These are phyloP conservation scores for Bothriochloa decipiens DNA, from an alignment of 176 grass and related monocot genomes.

Conservation along the genomic window DNA sequence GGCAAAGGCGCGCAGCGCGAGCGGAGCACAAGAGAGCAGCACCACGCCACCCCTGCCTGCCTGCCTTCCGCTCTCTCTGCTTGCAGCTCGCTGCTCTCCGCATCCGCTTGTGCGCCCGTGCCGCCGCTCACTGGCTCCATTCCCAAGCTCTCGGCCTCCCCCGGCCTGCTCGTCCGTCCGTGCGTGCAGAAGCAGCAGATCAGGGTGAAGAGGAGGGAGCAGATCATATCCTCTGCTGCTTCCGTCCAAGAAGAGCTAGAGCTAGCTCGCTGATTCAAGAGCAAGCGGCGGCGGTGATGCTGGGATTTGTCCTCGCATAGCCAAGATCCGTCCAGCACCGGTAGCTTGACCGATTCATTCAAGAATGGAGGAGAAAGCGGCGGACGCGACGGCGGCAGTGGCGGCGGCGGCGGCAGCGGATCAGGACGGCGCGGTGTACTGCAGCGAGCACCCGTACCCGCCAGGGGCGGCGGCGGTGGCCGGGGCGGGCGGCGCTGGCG, in stretches of 20 bases:
- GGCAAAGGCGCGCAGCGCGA: background rate
- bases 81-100: background rate
- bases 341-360: background rate
- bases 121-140: background rate
- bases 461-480: constrained; percentile 54
- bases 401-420: constrained; percentile 31
- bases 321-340: constrained; percentile 22
- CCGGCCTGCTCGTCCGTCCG: background rate
- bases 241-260: background rate
- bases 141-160: background rate
- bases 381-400: constrained; percentile 26
- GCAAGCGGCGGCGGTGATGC: constrained; percentile 7
- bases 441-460: constrained; percentile 90
- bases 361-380: constrained; percentile 54
- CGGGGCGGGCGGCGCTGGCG: constrained; percentile 44
- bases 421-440: constrained; percentile 57
- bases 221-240: background rate
- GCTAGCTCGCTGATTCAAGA: background rate
- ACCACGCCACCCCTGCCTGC: constrained; percentile 18
- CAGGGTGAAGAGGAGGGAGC: background rate
- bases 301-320: background rate
- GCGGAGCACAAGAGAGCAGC: constrained; percentile 13
- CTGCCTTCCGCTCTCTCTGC: background rate
- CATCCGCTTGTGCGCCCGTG: constrained; percentile 38
- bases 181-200: constrained; percentile 4